Conservation (phyloP, 148 eudicot species). For the Limonium bicolor region DNA sequence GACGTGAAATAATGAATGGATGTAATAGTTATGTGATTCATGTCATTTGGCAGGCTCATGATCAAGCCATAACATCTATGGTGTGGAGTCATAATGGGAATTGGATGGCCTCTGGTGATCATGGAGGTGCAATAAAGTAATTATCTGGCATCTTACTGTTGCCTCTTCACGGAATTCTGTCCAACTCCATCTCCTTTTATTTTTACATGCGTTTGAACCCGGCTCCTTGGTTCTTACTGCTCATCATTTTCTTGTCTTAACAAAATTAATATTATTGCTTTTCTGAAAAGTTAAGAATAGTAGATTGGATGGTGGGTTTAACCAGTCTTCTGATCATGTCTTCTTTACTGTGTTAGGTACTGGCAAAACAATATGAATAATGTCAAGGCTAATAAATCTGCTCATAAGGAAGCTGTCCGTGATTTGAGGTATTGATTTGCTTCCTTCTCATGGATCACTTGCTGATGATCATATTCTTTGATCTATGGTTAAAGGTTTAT, state of each 20-base stretch:
- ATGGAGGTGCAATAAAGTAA: slow-evolving; percentile 94
- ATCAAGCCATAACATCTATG: slow-evolving; percentile 95
- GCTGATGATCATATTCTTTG: neutral
- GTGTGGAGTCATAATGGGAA: slow-evolving; percentile 97
- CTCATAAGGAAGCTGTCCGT: slow-evolving; percentile 93
- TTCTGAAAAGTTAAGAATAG: too few relatives aligned
- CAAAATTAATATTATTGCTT: too few relatives aligned
- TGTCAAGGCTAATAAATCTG: slow-evolving; percentile 86
- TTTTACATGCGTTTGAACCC: too few relatives aligned
- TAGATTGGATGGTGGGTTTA: neutral
- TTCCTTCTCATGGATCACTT: neutral
- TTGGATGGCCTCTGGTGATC: slow-evolving; percentile 99
- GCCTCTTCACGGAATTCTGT: too few relatives aligned
- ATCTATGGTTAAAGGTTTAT: neutral
- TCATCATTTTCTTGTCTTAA: too few relatives aligned
- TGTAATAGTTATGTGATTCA: neutral
- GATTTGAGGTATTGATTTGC: slow-evolving; percentile 48
- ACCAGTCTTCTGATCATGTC: neutral
- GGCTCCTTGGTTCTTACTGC: too few relatives aligned
- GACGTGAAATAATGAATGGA: neutral
- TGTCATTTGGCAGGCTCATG: slow-evolving; percentile 66
- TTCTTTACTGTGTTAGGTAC: slow-evolving; percentile 35
- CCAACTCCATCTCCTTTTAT: too few relatives aligned
- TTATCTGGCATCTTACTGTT: neutral
- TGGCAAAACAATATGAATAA: slow-evolving; percentile 99